These are phyloP conservation scores for Annulohypoxylon maeteangense DNA, from an alignment of 495 filamentous ascomycete species.

Conservation along the genomic window DNA sequence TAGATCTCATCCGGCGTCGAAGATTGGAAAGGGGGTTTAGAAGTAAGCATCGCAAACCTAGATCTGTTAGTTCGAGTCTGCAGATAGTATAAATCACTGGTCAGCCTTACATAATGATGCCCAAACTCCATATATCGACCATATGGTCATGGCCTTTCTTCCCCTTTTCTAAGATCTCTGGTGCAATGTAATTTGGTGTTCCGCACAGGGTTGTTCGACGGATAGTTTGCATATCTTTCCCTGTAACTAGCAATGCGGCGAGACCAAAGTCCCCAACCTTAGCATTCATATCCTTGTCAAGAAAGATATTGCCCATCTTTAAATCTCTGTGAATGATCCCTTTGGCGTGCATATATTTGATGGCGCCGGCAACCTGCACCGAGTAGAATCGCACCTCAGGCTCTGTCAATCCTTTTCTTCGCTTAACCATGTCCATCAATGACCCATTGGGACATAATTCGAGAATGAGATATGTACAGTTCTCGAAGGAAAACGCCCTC, in stretches of 20 bases:
- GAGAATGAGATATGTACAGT: constrained; percentile 91
- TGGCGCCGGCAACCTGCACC: constrained; percentile 92
- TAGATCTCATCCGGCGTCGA: constrained; percentile 89
- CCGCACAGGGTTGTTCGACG: constrained; percentile 92
- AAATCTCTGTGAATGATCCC: constrained; percentile 96
- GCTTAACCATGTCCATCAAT: constrained; percentile 97
- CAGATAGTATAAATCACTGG: neutral
- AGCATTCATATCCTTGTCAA: constrained; percentile 95
- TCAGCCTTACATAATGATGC: constrained; percentile 84
- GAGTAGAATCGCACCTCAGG: constrained; percentile 92
- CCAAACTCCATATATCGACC: constrained; percentile 97
- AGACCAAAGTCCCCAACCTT: constrained; percentile 98
- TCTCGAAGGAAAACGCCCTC: constrained; percentile 89
- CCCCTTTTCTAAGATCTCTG: constrained; percentile 88
- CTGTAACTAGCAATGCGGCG: constrained; percentile 88
- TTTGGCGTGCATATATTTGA: constrained; percentile 96
- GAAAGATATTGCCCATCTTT: constrained; percentile 97
- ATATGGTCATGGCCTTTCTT: constrained; percentile 88
- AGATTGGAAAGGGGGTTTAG: constrained; percentile 89
- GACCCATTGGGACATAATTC: constrained; percentile 96
- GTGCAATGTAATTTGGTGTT: constrained; percentile 98
- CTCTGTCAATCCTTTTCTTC: constrained; percentile 84
- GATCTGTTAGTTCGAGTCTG: constrained; percentile 32
- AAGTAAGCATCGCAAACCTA: constrained; percentile 88
- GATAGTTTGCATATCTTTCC: constrained; percentile 78